Percentiles rank a stretch among this genome's conserved stretches.
phyloP scores from a whole-genome alignment of 768 basidiomycete genomes.

The Leccinum truebloodii region DNA sequence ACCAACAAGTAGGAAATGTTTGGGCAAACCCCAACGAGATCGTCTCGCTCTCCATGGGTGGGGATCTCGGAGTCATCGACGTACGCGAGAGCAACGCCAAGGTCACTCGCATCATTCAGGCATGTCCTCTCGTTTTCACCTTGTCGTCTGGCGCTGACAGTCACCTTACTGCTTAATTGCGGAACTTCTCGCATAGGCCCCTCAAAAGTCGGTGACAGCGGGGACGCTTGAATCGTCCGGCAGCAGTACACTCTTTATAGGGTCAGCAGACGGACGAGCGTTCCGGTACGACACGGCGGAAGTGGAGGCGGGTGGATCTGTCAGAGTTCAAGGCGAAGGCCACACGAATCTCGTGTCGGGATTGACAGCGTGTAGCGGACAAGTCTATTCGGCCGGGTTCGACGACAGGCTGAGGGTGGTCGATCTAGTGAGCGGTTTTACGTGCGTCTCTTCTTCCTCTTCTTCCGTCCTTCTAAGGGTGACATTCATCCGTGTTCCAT shows the following conservation, averaged over 20 bases:
- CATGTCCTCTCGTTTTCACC: constrained; percentile 33
- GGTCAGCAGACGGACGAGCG: constrained; percentile 78
- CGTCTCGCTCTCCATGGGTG: constrained; percentile 81
- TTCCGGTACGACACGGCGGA: constrained; percentile 55
- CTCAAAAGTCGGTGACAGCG: constrained; percentile 80
- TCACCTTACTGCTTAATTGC: neutral
- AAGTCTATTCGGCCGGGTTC: constrained; percentile 71
- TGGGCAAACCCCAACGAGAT: constrained; percentile 74
- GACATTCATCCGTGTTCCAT: neutral
- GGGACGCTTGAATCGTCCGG: constrained; percentile 41
- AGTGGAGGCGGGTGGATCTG: constrained; percentile 14
- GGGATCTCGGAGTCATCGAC: constrained; percentile 83
- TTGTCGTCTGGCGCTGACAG: neutral
- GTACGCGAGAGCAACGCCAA: constrained; percentile 57
- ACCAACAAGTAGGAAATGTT: constrained; percentile 89
- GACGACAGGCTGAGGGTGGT: constrained; percentile 81
- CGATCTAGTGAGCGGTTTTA: constrained; percentile 34
- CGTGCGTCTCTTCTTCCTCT: constrained; percentile 24
- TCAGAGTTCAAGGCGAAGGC: constrained; percentile 58
- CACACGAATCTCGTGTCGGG: constrained; percentile 74
- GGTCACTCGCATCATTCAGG: constrained; percentile 61
- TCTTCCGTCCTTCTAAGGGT: neutral
- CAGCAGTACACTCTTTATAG: constrained; percentile 69
- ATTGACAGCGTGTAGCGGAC: constrained; percentile 51
- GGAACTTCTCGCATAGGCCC: constrained; percentile 48